A percentile compares a stretch with the other conserved stretches of the same genome.
Evolutionary conservation across 2,329 filamentous ascomycete species (phyloP).

Genomic region (Zymoseptoria crescenta): DNA sequence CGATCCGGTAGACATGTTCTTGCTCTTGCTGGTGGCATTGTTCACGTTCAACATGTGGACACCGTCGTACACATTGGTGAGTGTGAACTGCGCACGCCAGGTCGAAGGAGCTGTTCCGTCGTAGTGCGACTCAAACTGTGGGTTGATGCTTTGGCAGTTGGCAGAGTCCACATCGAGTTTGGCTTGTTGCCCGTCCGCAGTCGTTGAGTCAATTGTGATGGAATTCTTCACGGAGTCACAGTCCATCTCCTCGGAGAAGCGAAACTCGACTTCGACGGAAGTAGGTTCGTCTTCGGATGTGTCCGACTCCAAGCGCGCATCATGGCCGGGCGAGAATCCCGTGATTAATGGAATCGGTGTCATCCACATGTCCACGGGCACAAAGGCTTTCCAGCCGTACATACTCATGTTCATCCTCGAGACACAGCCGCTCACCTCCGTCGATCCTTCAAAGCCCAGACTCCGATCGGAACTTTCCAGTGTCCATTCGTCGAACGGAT

Average conservation of each 20-base stretch:
- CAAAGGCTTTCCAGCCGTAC: constrained; percentile 55
- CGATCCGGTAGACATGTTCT: constrained; percentile 40
- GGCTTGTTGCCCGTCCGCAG: constrained; percentile 38
- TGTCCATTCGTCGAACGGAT: constrained; percentile 50
- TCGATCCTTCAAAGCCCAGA: constrained; percentile 43
- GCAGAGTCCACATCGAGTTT: constrained; percentile 39
- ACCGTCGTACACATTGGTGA: constrained; percentile 53
- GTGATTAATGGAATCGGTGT: constrained; percentile 52
- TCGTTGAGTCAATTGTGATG: constrained; percentile 48
- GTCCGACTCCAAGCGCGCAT: constrained; percentile 47
- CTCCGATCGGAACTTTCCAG: constrained; percentile 41
- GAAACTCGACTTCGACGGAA: constrained; percentile 44
- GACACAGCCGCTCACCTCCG: constrained; percentile 49
- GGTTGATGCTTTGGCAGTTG: constrained; percentile 37
- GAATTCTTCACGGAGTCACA: constrained; percentile 47
- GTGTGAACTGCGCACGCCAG: constrained; percentile 47
- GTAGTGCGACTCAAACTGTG: constrained; percentile 34
- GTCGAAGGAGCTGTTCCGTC: constrained; percentile 46
- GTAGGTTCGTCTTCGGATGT: constrained; percentile 28
- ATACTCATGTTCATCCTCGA: constrained; percentile 44
- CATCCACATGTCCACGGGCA: constrained; percentile 45
- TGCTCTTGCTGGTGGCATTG: constrained; percentile 43
- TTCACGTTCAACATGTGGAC: constrained; percentile 51
- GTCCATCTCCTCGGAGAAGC: constrained; percentile 55
- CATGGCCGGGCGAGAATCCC: constrained; percentile 54